phyloP scores from a whole-genome alignment of 2,329 filamentous ascomycete genomes.

The Pseudogymnoascus sp. region DNA sequence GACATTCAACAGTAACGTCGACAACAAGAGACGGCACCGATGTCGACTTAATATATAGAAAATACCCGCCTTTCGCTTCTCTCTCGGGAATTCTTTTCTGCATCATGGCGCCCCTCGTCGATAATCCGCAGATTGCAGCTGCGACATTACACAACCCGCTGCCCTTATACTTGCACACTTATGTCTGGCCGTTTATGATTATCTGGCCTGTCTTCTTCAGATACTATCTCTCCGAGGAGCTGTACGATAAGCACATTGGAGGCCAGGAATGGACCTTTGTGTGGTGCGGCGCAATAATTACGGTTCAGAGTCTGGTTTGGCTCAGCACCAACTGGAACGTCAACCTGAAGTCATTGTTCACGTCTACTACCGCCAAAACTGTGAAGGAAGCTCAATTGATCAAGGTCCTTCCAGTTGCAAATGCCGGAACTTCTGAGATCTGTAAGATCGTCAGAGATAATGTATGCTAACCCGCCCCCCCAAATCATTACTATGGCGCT shows the following conservation, averaged over 20 bases:
- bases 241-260: constrained; percentile 86
- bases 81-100: constrained; percentile 2
- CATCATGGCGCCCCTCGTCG: constrained; percentile 73
- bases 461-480: constrained; percentile 34
- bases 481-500: constrained; percentile 15
- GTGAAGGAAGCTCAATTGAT: constrained; percentile 75
- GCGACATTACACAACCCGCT: constrained; percentile 85
- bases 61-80: constrained; percentile 2
- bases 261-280: constrained; percentile 98
- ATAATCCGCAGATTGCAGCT: constrained; percentile 81
- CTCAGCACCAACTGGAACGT: constrained; percentile 98
- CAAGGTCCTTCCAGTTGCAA: constrained; percentile 85
- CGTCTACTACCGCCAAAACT: constrained; percentile 61
- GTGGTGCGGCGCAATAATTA: constrained; percentile 83
- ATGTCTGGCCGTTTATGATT: constrained; percentile 88
- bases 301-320: constrained; percentile 82
- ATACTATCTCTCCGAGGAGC: constrained; percentile 74
- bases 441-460: constrained; percentile 73
- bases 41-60: constrained; percentile 12
- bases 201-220: constrained; percentile 89
- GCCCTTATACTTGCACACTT: constrained; percentile 72
- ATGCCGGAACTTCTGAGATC: constrained; percentile 85
- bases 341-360: constrained; percentile 75
- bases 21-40: constrained; percentile 6
- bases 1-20: constrained; percentile 10